Base-by-base conservation (phyloP, 345 rosid species). In the Fremontodendron californicum region DNA sequence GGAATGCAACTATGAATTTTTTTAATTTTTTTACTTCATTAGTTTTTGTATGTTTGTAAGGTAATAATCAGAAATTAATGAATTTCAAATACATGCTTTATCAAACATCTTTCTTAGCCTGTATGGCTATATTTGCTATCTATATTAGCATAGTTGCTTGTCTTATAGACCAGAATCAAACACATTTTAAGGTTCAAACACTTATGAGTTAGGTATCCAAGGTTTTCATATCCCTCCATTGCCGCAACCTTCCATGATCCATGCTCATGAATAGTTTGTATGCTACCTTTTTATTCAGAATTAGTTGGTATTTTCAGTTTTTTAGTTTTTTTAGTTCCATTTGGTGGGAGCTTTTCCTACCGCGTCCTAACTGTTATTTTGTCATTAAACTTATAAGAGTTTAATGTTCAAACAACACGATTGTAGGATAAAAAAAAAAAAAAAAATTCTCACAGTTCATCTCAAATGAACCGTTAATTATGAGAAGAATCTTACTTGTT, bases 221-320 rank as follows among this genome's bases (percentile, higher is more conserved):
- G 43, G 33, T 29, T 71, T 31, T 71, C 75, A 51, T 51, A 35
- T 31, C 45, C 61, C 29, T 71, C 61, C 61, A 71, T 71, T 71
- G 75, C 61, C 16, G 37, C 70, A 6, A 15, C 75, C 29, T 71
- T 33, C 61, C 75, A 49, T 49, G 74, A 71, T 49, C 43, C 21
- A 29, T 71, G 43, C 75, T 71, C 61, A 19, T 18, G 60, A 71
- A 49, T 9, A 21, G 16, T 21, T 31, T 31, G 37, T 71, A 19
- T 29, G 42, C 5, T 13, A 33, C 1, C 40, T 19, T 62, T 31
- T 33, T 3, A 1, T 62, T 9, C 25, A 49, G 4, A 49, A 21
- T 31, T 31, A 2, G 27, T 23, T 6, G 18, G 35, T 45, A 9
- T 45, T 45, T 69, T 29, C 42, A 8, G 11, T 35, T 45, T 8